Evolutionary conservation across 306 rosid genomes (phyloP), one percentile per base, ranked within the genome.

Genomic region (Lupinus albus): DNA sequence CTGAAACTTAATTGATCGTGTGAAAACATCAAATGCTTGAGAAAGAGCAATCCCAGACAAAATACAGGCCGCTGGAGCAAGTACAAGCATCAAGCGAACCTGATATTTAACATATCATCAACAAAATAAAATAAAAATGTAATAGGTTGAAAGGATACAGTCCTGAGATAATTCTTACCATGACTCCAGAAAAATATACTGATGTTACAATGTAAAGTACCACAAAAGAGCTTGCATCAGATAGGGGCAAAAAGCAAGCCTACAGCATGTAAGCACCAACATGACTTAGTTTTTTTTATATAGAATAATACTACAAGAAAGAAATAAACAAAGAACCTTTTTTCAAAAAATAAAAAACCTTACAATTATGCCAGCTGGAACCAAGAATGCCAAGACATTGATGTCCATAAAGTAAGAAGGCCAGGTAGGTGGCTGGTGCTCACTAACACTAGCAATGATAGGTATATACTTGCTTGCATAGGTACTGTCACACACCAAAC

Each of bases 381-480:
- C 97, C 73, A 94, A 83, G 81, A 94, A 94, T 67, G 99, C 99
- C 84, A 94, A 76, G 69, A 94, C 99, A 72, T 94, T 94, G 72
- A 94, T 88, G 84, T 94, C 99, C 99, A 94, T 94, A 70, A 94
- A 94, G 87, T 94, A 94, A 48, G 99, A 94, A 81, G 99, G 99
- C 99, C 99, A 94, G 44, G 99, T 94, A 59, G 99, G 99, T 0
- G 99, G 99, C 76, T 94, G 99, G 78, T 94, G 99, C 89, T 94
- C 99, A 70, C 99, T 94, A 77, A 94, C 99, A 74, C 99, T 94
- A 76, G 99, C 99, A 80, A 94, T 94, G 84, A 94, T 94, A 35
- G 99, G 99, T 59, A 94, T 94, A 80, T 94, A 94, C 87, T 94
- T 94, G 96, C 99, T 94, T 61, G 99, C 99, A 84, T 94, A 94